Percentiles rank a stretch among this genome's conserved stretches.
These are phyloP conservation scores for Candida insectalens DNA, from an alignment of 805 yeast species.

Conservation along the genomic window DNA sequence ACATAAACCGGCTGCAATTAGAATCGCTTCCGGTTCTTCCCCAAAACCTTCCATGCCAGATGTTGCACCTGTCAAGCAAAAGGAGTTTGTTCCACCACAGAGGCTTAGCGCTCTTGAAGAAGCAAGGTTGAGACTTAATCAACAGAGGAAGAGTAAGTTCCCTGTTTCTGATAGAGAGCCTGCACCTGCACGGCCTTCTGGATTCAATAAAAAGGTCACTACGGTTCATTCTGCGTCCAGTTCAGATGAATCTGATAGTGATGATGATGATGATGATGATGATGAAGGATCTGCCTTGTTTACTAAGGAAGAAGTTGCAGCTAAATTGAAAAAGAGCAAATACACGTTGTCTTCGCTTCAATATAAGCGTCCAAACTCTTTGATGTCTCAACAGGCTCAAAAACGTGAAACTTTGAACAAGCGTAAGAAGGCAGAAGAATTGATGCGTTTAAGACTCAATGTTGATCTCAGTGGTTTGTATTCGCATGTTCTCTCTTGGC, in stretches of 20 bases:
- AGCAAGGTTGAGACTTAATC: too few species aligned
- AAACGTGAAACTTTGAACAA: conserved; percentile 24
- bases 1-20: conserved; percentile 3
- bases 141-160: conserved; percentile 10
- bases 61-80: too few species aligned
- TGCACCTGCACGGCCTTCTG: conserved; percentile 45
- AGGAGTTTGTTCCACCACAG: too few species aligned
- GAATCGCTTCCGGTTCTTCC: not conserved
- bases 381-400: conserved; percentile 12
- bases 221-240: conserved; percentile 7
- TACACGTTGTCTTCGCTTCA: conserved; percentile 20
- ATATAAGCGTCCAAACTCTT: conserved; percentile 10
- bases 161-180: conserved; percentile 20
- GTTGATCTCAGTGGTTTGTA: conserved; percentile 75
- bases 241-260: conserved; percentile 11
- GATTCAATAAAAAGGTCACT: conserved; percentile 28
- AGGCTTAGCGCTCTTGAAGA: too few species aligned
- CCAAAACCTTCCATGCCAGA: too few species aligned
- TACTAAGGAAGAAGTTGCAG: conserved; percentile 28
- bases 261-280: conserved; percentile 25
- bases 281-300: conserved; percentile 30
- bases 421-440: conserved; percentile 53
- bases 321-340: conserved; percentile 18
- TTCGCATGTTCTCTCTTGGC: conserved; percentile 64
- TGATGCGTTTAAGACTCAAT: conserved; percentile 70